Conservation (phyloP, 495 filamentous ascomycete species). For the Podospora fimiseda region DNA sequence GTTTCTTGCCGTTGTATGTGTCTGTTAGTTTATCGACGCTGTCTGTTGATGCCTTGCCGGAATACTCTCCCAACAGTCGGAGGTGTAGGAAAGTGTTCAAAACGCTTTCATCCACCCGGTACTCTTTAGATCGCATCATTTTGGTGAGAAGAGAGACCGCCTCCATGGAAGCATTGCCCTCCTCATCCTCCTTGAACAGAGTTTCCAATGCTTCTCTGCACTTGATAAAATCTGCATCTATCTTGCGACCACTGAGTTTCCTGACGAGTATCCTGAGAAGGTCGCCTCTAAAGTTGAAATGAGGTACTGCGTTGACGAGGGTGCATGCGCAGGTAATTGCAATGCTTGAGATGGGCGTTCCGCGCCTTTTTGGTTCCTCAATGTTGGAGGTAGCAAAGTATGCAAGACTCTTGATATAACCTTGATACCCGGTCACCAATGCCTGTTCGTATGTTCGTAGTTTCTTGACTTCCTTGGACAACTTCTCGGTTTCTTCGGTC, state of each 20-base stretch:
- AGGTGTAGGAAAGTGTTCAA: constrained; percentile 89
- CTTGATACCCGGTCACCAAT: constrained; percentile 71
- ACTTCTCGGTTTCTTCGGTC: constrained; percentile 65
- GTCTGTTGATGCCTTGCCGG: constrained; percentile 70
- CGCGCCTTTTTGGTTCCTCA: constrained; percentile 22
- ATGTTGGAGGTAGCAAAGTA: constrained; percentile 50
- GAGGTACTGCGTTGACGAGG: constrained; percentile 71
- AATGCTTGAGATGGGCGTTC: constrained; percentile 51
- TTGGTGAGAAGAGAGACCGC: constrained; percentile 78
- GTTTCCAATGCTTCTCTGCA: constrained; percentile 74
- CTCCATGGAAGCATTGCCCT: constrained; percentile 80
- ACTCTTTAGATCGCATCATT: constrained; percentile 86
- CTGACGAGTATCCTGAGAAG: constrained; percentile 79
- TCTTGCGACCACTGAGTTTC: constrained; percentile 61
- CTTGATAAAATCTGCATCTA: constrained; percentile 68
- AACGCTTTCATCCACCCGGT: constrained; percentile 72
- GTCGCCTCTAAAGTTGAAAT: constrained; percentile 93
- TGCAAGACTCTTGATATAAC: constrained; percentile 68
- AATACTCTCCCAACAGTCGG: constrained; percentile 79
- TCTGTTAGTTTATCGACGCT: constrained; percentile 55
- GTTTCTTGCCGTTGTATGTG: constrained; percentile 50
- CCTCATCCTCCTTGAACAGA: constrained; percentile 79
- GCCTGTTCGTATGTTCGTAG: constrained; percentile 77
- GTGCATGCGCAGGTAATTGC: constrained; percentile 81
- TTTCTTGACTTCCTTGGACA: constrained; percentile 86